A percentile compares a stretch with the other conserved stretches of the same genome.
These are phyloP conservation scores for Apiospora marii DNA, from an alignment of 2,329 filamentous ascomycete genomes.

Conservation along the genomic window DNA sequence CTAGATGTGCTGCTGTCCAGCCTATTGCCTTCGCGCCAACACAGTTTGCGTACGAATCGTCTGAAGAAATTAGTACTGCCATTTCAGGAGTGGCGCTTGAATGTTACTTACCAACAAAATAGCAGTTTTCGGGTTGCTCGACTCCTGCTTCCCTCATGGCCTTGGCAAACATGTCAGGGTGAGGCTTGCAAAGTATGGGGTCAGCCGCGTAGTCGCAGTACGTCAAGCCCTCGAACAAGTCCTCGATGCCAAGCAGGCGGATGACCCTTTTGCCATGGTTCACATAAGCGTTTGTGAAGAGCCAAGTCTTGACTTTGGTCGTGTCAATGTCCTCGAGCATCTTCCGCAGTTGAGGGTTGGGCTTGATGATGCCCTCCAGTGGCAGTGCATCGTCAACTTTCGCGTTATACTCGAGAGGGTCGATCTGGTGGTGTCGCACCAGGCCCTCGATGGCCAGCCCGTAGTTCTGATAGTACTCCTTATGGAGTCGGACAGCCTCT, in stretches of 20 bases:
- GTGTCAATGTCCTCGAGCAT: conserved; percentile 85
- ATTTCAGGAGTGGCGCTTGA: not conserved
- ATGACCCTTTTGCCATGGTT: conserved; percentile 87
- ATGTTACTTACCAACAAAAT: conserved; percentile 80
- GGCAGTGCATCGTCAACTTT: conserved; percentile 96
- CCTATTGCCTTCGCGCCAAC: conserved; percentile 78
- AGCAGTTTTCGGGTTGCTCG: conserved; percentile 75
- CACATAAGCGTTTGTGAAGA: conserved; percentile 95
- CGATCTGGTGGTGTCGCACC: conserved; percentile 92
- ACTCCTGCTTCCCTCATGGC: conserved; percentile 87
- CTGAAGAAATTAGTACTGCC: conserved; percentile 51
- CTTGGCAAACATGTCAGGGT: conserved; percentile 82
- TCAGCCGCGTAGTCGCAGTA: conserved; percentile 86
- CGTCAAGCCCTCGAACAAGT: conserved; percentile 93
- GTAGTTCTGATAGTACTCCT: conserved; percentile 94
- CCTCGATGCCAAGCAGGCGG: conserved; percentile 79
- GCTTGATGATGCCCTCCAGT: conserved; percentile 82
- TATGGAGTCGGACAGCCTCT: conserved; percentile 86
- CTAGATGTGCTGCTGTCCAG: conserved; percentile 86
- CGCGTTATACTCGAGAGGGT: conserved; percentile 91
- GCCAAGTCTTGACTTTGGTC: conserved; percentile 86
- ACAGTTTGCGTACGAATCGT: conserved; percentile 89
- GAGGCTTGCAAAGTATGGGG: conserved; percentile 87
- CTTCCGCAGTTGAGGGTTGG: conserved; percentile 75
- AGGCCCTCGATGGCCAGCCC: conserved; percentile 97